Percentiles rank a stretch among this genome's conserved stretches.
Evolutionary conservation across 2,329 filamentous ascomycete genomes (phyloP).

Genomic region (Penicillium sp.): DNA sequence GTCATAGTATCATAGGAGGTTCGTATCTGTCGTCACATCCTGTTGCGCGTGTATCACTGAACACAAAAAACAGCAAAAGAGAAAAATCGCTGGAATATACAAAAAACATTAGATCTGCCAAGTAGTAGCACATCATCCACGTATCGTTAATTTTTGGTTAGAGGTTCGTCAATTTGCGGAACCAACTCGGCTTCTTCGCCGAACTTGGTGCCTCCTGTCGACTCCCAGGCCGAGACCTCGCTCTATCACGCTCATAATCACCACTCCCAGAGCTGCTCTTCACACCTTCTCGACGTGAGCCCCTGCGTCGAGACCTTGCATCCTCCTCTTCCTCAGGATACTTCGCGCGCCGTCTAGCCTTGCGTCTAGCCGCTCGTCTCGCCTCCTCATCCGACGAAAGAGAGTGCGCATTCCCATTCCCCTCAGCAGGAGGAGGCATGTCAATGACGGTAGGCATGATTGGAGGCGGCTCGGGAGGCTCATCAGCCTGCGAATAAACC

Average conservation of each 20-base stretch:
- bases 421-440: constrained; percentile 33
- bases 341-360: constrained; percentile 41
- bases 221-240: constrained; percentile 30
- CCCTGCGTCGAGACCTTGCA: constrained; percentile 34
- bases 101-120: constrained; percentile 5
- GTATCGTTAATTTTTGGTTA: constrained; percentile 12
- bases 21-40: constrained; percentile 9
- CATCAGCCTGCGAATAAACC: constrained; percentile 50
- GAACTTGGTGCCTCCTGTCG: constrained; percentile 26
- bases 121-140: neutral
- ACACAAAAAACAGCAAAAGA: neutral
- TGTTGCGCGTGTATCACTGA: neutral
- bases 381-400: constrained; percentile 48
- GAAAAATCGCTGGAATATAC: neutral
- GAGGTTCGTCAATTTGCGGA: constrained; percentile 44
- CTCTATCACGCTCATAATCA: constrained; percentile 41
- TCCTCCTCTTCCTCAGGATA: constrained; percentile 46
- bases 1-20: constrained; percentile 10
- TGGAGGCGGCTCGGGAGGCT: constrained; percentile 51
- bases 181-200: constrained; percentile 44
- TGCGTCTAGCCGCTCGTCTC: constrained; percentile 39
- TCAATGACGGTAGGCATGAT: constrained; percentile 50
- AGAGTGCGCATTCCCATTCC: constrained; percentile 34
- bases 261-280: constrained; percentile 45
- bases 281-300: constrained; percentile 33